Evolutionary conservation across 176 grass and related monocot species (phyloP), one percentile per base, ranked within the genome.

Genomic region (Bromus sterilis): DNA sequence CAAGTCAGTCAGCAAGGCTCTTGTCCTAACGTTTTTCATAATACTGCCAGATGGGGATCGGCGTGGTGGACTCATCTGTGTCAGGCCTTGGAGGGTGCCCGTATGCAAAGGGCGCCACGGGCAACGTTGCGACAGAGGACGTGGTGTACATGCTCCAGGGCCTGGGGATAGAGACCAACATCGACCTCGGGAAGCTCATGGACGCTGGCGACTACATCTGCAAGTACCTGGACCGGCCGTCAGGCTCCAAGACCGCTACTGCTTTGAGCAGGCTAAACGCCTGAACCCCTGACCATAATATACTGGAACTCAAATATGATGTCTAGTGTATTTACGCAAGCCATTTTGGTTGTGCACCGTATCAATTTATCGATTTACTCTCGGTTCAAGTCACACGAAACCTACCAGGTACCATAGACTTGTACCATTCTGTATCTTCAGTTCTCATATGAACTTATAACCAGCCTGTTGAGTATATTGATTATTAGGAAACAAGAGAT

Each of bases 111-210:
- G 96, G 96, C 7, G 87, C 93, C 67, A 86, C 96, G 0, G 93
- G 96, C 63, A 98, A 98, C 31, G 96, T 95, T 0, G 96, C 96
- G 10, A 93, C 93, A 0, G 96, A 98, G 82, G 96, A 98, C 3
- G 93, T 95, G 0, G 86, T 98, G 11, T 98, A 93, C 82, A 95
- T 95, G 93, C 96, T 98, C 61, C 85, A 95, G 23, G 96, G 96
- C 75, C 86, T 98, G 39, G 96, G 93, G 7, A 89, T 93, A 80
- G 84, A 89, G 44, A 98, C 96, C 51, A 90, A 88, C 6, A 80
- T 95, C 3, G 82, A 98, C 60, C 70, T 98, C 21, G 44, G 72
- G 72, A 98, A 85, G 60, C 89, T 95, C 75, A 91, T 98, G 91
- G 93, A 84, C 18, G 93, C 91, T 9, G 93, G 93, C 11, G 89